phyloP scores from a whole-genome alignment of 2,329 filamentous ascomycete species.

The Talaromyces sp. region DNA sequence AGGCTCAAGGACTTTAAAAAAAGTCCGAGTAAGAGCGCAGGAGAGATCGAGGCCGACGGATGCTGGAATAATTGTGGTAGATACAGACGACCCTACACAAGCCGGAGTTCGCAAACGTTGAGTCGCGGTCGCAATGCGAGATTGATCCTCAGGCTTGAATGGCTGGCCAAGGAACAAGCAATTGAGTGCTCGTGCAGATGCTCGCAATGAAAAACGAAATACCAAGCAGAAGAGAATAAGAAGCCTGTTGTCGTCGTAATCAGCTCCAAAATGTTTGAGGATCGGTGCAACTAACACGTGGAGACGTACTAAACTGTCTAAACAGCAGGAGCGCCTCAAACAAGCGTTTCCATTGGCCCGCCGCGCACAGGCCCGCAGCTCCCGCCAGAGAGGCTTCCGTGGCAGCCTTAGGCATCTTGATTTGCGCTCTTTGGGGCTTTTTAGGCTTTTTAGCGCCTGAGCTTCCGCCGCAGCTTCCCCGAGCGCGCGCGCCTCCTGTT shows the following conservation, averaged over 20 bases:
- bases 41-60: not conserved
- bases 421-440: not conserved
- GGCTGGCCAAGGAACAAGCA: not conserved
- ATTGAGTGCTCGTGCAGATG: not conserved
- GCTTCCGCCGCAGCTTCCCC: slow-evolving; percentile 4
- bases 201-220: not conserved
- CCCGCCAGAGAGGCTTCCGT: not conserved
- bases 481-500: slow-evolving; percentile 5
- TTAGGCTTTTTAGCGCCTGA: slow-evolving; percentile 2
- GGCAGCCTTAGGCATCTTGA: slow-evolving; percentile 1
- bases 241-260: slow-evolving; percentile 1
- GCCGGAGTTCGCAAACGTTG: not conserved
- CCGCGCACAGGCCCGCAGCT: not conserved
- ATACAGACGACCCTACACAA: slow-evolving; percentile 1
- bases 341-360: slow-evolving; percentile 8
- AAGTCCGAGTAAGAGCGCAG: slow-evolving; percentile 2
- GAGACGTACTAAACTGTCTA: slow-evolving; percentile 10
- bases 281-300: not conserved
- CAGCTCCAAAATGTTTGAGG: slow-evolving; percentile 9
- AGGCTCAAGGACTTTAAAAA: slow-evolving; percentile 18
- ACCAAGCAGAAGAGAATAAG: not conserved
- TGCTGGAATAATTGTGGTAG: not conserved
- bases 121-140: not conserved
- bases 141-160: not conserved
- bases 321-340: not conserved